These are phyloP conservation scores for Pleurostoma richardsiae DNA, from an alignment of 2,329 filamentous ascomycete genomes.

Conservation along the genomic window DNA sequence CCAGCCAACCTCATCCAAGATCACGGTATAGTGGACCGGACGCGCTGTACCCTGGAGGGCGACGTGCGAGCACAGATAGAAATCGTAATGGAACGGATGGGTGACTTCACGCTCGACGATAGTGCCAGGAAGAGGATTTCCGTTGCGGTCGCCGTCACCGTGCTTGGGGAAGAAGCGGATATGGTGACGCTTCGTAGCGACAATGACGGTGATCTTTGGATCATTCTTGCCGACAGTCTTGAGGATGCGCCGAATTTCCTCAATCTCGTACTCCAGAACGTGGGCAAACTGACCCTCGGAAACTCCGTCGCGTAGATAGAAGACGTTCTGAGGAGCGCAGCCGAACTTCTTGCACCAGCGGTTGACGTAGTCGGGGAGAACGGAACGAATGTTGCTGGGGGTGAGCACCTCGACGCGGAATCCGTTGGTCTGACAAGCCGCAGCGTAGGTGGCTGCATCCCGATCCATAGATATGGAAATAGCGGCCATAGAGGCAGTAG, in stretches of 20 bases:
- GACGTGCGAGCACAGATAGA: constrained; percentile 58
- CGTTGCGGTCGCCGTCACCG: constrained; percentile 63
- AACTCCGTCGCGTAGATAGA: constrained; percentile 92
- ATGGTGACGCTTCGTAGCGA: constrained; percentile 92
- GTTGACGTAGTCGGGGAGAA: constrained; percentile 59
- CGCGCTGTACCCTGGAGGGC: constrained; percentile 93
- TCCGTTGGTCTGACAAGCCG: constrained; percentile 78
- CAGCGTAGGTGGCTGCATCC: constrained; percentile 69
- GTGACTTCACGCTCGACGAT: constrained; percentile 87
- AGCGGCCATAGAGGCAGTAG: constrained; percentile 69
- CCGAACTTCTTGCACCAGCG: constrained; percentile 58
- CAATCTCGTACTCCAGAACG: constrained; percentile 74
- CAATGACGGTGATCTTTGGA: constrained; percentile 75
- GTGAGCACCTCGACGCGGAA: constrained; percentile 75
- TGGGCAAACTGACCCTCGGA: constrained; percentile 79
- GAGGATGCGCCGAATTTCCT: constrained; percentile 61
- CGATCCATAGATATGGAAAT: constrained; percentile 78
- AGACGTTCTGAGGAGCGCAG: constrained; percentile 66
- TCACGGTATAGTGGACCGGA: constrained; percentile 87
- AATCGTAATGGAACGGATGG: constrained; percentile 86
- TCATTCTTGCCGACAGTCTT: constrained; percentile 23
- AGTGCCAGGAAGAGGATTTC: constrained; percentile 80
- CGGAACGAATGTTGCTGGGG: constrained; percentile 56
- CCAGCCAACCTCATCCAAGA: constrained; percentile 73
- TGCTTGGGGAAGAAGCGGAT: constrained; percentile 81